Percentiles rank a stretch among this genome's conserved stretches.
Conservation (phyloP, 1,139 yeast species). For the Candida frijolesensis region DNA sequence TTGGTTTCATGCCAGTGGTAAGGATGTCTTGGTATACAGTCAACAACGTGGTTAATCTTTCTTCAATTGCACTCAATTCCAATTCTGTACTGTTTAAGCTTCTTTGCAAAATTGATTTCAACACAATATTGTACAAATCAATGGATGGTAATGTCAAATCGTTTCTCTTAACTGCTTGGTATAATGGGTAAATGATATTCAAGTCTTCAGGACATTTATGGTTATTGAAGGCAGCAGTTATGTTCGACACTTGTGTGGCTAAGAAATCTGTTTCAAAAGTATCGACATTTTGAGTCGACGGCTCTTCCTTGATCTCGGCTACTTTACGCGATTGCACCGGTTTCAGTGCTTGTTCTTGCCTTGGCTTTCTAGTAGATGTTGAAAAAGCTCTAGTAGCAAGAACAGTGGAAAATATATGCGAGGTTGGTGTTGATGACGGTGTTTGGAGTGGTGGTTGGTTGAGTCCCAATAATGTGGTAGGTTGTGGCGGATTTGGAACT, state of each 20-base stretch:
- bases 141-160: conserved; percentile 33
- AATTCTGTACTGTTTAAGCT: conserved; percentile 25
- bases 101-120: conserved; percentile 35
- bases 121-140: conserved; percentile 39
- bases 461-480: background rate
- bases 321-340: background rate
- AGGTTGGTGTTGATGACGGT: background rate
- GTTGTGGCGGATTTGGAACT: background rate
- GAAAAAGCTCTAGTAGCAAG: conserved; percentile 11
- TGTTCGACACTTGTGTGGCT: conserved; percentile 24
- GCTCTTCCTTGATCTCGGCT: background rate
- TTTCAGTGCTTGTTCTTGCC: conserved; percentile 5
- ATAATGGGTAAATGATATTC: conserved; percentile 43
- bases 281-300: conserved; percentile 1
- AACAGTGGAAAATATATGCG: conserved; percentile 10
- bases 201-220: conserved; percentile 24
- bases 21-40: conserved; percentile 71
- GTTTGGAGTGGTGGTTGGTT: background rate
- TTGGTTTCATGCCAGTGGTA: conserved; percentile 52
- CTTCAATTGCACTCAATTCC: conserved; percentile 33
- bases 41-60: conserved; percentile 55
- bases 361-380: conserved; percentile 8
- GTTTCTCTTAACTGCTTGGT: conserved; percentile 45
- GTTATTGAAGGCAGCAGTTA: conserved; percentile 20
- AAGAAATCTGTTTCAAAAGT: conserved; percentile 27